Base-by-base conservation (phyloP, 192 early-diverging fungal species). In the Rhizoclosmatium sp. region DNA sequence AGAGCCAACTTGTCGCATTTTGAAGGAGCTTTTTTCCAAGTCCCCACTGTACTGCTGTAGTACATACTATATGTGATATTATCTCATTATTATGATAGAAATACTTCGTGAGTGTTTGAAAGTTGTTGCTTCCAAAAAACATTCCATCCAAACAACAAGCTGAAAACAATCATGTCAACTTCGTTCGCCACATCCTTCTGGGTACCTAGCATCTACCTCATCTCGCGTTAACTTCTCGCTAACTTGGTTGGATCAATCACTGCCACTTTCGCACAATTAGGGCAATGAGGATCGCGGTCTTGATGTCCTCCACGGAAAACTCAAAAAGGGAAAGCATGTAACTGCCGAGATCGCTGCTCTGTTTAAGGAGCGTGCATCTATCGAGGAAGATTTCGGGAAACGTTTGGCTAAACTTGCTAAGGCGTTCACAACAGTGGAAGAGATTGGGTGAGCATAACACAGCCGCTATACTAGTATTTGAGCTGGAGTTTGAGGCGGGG, bases 301-400 rank as follows among this genome's bases (percentile, higher is more conserved):
- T n/a, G 85, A 88, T 58, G 85, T 86, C 10, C 80, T 89, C 31
- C 75, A 83, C 66, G 69, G 12, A 14, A 80, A 85, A 3, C 83
- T 89, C 85, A 84, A 80, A 69, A 78, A 78, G 54, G 85, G 85
- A 45, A 89, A 89, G 81, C 85, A 87, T 59, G 76, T 83, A 12
- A 81, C 82, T 21, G 82, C 88, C 44, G 85, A 88, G 67, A 71
- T 89, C n/a, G 72, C 73, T 14, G 59, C 56, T 9, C 45, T 89
- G 77, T 69, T 88, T 7, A 84, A 86, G 59, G 85, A 89, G 75
- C 81, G 88, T 3, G 83, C 84, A 0, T 19, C 79, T 9, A 90
- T 90, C 51, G 89, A 90, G 64, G 88, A 90, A 72, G 88, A 90
- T 12, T 90, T 90, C 62, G 87, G 85, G 14, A 88, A 82, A 58